Evolutionary conservation across 2,329 filamentous ascomycete genomes (phyloP).

Genomic region (Hymenoscyphus scutula): DNA sequence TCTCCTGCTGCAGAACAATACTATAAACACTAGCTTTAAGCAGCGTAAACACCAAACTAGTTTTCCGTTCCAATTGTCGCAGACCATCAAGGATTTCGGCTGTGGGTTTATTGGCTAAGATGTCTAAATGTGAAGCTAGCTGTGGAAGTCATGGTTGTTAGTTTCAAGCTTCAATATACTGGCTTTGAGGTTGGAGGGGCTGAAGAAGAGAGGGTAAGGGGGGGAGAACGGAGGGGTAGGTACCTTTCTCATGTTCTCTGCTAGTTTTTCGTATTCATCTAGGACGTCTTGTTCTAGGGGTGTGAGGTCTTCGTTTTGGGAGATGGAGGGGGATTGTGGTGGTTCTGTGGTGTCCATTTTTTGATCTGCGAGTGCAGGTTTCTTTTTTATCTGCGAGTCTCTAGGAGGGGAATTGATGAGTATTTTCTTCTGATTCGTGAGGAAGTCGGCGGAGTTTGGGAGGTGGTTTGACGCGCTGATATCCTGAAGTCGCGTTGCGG

Average conservation of each 20-base stretch:
- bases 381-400: background rate
- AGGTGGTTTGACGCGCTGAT: background rate
- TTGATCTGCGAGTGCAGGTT: background rate
- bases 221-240: slow-evolving; percentile 40
- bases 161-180: too few relatives aligned
- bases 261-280: slow-evolving; percentile 85
- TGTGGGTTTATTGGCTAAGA: slow-evolving; percentile 68
- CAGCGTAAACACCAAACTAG: slow-evolving; percentile 88
- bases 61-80: slow-evolving; percentile 87
- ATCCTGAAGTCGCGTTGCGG: background rate
- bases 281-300: slow-evolving; percentile 91
- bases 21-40: slow-evolving; percentile 98
- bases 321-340: slow-evolving; percentile 6
- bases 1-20: slow-evolving; percentile 97
- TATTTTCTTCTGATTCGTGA: background rate
- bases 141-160: slow-evolving; percentile 38
- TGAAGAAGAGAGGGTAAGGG: background rate
- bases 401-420: too few relatives aligned
- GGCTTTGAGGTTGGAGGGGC: background rate
- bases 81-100: slow-evolving; percentile 84
- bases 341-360: slow-evolving; percentile 24
- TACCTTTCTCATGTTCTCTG: slow-evolving; percentile 90
- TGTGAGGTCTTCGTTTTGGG: slow-evolving; percentile 55
- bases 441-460: background rate
- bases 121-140: slow-evolving; percentile 59